Base-by-base conservation (phyloP, 2,329 filamentous ascomycete genomes). In the Exophiala viscosa region DNA sequence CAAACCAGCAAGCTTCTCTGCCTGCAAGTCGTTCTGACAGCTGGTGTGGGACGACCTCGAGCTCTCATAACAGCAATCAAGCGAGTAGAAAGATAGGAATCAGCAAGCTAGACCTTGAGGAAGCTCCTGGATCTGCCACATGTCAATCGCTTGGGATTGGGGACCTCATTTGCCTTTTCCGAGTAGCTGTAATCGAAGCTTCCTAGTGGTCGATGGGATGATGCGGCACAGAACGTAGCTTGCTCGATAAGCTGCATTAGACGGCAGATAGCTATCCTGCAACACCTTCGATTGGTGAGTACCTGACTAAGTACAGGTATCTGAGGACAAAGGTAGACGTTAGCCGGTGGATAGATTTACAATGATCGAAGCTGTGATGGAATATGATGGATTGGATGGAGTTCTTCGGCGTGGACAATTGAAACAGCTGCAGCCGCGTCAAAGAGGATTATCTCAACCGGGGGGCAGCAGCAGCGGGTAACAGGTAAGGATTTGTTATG, bases 351-450 rank as follows among this genome's bases (percentile, higher is more conserved):
- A 43, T 23, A 40, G 41, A 36, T 47, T 39, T 40, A 50, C 54
- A 53, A 52, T 45, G 54, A 52, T 53, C 42, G 47, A 38, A 53
- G 49, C 43, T 41, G 17, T 20, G 49, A 40, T 48, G 47, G 36
- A 32, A 49, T n/a, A 35, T 41, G 28, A 13, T 23, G 15, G 34
- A 42, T 42, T 18, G 14, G 28, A 31, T 23, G 20, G 20, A 42
- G 6, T 28, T 42, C 17, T 18, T 41, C 13, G 40, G 20, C 18
- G 40, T 14, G 9, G 40, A 23, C 7, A 6, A 23, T 20, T 20
- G 18, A 23, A 23, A 42, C n/a, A 31, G 40, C 34, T 36, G 34
- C 5, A 36, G 34, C 5, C 11, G 34, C 34, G 34, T 36, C 34
- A 36, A 36, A 36, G 11, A 15, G 34, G 34, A 5, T 13, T 13